Conservation (phyloP, 2,329 filamentous ascomycete species). For the Plenodomus biglobosus region DNA sequence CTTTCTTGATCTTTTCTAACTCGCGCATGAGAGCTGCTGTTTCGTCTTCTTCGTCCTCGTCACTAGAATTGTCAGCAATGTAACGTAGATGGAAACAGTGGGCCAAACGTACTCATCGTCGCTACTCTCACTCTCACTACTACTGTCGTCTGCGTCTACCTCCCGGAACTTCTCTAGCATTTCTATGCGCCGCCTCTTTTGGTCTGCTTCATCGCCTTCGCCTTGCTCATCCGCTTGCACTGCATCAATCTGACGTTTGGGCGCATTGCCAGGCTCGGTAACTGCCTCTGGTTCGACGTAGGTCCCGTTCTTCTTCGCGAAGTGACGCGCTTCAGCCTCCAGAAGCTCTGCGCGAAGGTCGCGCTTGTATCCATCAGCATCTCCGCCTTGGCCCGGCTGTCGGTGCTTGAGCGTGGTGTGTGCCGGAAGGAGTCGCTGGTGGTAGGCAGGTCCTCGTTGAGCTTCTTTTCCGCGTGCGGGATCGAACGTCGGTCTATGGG, state of each 20-base stretch:
- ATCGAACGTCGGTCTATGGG: slow-evolving; percentile 90
- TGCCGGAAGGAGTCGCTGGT: slow-evolving; percentile 91
- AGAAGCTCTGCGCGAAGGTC: slow-evolving; percentile 90
- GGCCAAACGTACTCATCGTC: slow-evolving; percentile 56
- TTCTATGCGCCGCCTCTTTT: slow-evolving; percentile 71
- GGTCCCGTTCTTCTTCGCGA: slow-evolving; percentile 76
- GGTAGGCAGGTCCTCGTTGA: slow-evolving; percentile 88
- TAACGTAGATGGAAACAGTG: neutral
- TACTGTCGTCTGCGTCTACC: slow-evolving; percentile 75
- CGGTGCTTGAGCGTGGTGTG: slow-evolving; percentile 85
- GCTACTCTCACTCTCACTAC: slow-evolving; percentile 56
- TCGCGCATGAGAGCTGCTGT: slow-evolving; percentile 89
- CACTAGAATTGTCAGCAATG: slow-evolving; percentile 27
- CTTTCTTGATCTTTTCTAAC: slow-evolving; percentile 88
- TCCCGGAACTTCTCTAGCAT: slow-evolving; percentile 86
- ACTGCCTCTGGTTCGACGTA: slow-evolving; percentile 52
- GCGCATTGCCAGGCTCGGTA: slow-evolving; percentile 44
- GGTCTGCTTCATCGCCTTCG: slow-evolving; percentile 69
- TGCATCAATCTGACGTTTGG: slow-evolving; percentile 67
- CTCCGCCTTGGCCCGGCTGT: slow-evolving; percentile 86
- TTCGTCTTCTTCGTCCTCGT: slow-evolving; percentile 69
- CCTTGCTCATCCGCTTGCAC: slow-evolving; percentile 43
- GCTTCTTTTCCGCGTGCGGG: slow-evolving; percentile 95
- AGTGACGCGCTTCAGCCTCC: slow-evolving; percentile 83
- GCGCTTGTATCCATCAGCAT: slow-evolving; percentile 67